Conservation (phyloP, 1,284 basidiomycete species). For the Wallemia mellicola region DNA sequence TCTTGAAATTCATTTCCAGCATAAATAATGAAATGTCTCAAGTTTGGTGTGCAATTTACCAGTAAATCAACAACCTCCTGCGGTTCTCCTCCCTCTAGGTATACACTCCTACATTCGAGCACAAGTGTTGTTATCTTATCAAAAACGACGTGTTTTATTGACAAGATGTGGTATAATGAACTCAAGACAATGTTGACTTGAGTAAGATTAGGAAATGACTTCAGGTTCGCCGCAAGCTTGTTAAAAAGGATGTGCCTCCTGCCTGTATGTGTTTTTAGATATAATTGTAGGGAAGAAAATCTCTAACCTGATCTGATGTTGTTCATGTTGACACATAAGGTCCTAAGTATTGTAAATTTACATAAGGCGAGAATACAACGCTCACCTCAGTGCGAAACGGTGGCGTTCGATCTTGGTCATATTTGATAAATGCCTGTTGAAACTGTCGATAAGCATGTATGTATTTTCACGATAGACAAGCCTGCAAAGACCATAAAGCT, state of each 20-base stretch:
- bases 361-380: too few species aligned
- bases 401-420: too few species aligned
- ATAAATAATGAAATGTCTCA: neutral
- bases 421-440: neutral
- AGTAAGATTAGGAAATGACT: neutral
- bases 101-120: neutral
- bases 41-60: neutral
- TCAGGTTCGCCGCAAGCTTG: neutral
- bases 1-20: neutral
- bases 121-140: neutral
- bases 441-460: neutral
- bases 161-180: neutral
- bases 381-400: too few species aligned
- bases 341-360: neutral
- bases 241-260: neutral
- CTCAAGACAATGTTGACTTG: neutral
- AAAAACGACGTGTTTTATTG: neutral
- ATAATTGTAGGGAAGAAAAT: too few species aligned
- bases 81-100: neutral
- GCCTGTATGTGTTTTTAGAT: neutral
- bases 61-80: neutral
- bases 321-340: neutral
- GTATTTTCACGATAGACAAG: too few species aligned
- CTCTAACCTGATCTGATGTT: neutral
- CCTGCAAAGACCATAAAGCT: too few species aligned